These are phyloP conservation scores for Ampelocalamus luodianensis DNA, from an alignment of 176 grass and related monocot genomes.

Conservation along the genomic window DNA sequence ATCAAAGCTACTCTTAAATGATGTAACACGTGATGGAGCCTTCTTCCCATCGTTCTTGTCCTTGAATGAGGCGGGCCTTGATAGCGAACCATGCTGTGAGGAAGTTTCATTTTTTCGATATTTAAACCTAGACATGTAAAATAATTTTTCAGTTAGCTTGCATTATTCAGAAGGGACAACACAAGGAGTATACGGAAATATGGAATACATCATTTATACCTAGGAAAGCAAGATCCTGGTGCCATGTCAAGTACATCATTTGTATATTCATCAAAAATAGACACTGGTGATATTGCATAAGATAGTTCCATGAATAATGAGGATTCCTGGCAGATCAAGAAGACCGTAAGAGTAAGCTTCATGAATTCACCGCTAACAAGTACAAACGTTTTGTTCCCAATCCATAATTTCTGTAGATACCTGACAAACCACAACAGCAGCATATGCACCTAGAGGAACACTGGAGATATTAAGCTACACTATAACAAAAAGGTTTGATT, in stretches of 20 bases:
- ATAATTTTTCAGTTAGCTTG: constrained; percentile 8
- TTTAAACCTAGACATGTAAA: constrained; percentile 42
- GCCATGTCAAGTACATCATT: constrained; percentile 96
- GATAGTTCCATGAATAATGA: constrained; percentile 70
- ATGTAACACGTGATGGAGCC: constrained; percentile 63
- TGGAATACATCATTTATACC: constrained; percentile 42
- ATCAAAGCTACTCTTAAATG: constrained; percentile 82
- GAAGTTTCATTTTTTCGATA: constrained; percentile 62
- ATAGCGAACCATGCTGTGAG: constrained; percentile 36
- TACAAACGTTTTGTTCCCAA: not conserved
- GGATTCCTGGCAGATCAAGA: constrained; percentile 69
- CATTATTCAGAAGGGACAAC: constrained; percentile 26
- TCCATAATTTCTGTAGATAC: constrained; percentile 36
- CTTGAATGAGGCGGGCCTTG: constrained; percentile 58
- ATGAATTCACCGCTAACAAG: constrained; percentile 5
- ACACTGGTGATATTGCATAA: constrained; percentile 79
- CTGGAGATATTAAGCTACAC: too few species aligned
- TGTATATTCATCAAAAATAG: constrained; percentile 92
- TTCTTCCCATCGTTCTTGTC: constrained; percentile 62
- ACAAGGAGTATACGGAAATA: not conserved
- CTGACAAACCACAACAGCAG: constrained; percentile 86
- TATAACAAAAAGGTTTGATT: too few species aligned
- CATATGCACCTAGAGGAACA: constrained; percentile 81
- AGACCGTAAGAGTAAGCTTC: constrained; percentile 21
- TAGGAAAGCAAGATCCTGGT: constrained; percentile 93